Conservation (phyloP, 1,284 basidiomycete species). For the Puccinia coronata region DNA sequence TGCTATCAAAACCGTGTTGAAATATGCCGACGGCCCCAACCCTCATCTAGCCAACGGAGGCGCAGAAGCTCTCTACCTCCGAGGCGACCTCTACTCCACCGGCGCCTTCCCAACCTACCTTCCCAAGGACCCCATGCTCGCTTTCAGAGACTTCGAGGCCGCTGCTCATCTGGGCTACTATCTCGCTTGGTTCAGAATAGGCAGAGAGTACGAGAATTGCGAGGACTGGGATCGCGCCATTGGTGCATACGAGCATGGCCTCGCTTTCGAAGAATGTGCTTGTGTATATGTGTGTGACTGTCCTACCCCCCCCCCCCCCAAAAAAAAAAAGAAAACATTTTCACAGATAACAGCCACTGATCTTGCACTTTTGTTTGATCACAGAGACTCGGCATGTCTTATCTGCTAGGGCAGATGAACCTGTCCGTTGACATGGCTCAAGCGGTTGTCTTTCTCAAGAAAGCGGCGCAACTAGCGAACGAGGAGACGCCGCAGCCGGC, state of each 20-base stretch:
- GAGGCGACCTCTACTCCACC: constrained; percentile 70
- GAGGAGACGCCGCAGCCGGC: constrained; percentile 75
- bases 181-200: constrained; percentile 82
- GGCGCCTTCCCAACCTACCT: constrained; percentile 63
- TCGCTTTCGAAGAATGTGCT: constrained; percentile 70
- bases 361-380: constrained; percentile 25
- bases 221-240: constrained; percentile 70
- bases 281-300: constrained; percentile 71
- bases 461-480: constrained; percentile 73
- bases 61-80: constrained; percentile 73
- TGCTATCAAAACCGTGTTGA: constrained; percentile 68
- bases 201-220: constrained; percentile 86
- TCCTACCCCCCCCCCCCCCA: constrained; percentile 23
- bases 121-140: constrained; percentile 69
- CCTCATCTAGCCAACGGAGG: constrained; percentile 62
- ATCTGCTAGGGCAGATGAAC: constrained; percentile 81
- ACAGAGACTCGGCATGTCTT: constrained; percentile 84
- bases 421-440: constrained; percentile 64
- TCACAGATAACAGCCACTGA: background rate
- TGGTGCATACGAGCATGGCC: constrained; percentile 80
- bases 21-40: constrained; percentile 62
- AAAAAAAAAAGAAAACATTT: too few relatives aligned
- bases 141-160: constrained; percentile 83
- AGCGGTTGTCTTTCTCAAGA: constrained; percentile 73
- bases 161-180: constrained; percentile 73